Evolutionary conservation across 306 rosid species (phyloP).

Genomic region (Herpetospermum pedunculosum): DNA sequence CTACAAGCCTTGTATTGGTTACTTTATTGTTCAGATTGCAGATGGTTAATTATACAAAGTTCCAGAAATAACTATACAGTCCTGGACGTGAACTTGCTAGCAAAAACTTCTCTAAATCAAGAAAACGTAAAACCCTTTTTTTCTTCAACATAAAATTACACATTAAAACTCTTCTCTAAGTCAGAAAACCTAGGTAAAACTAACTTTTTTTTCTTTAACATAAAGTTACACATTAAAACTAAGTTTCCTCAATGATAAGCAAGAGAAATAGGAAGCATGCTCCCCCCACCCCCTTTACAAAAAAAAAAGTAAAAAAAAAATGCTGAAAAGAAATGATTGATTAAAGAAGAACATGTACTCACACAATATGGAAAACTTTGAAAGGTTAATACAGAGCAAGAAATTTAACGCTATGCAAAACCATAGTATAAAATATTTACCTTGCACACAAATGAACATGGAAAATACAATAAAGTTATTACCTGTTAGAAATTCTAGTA

Average conservation of each 20-base stretch:
- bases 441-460: background rate
- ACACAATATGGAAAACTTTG: background rate
- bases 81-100: too few species aligned
- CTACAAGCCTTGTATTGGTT: background rate
- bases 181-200: background rate
- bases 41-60: background rate
- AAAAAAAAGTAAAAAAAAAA: background rate
- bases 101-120: background rate
- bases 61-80: background rate
- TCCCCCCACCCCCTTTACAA: background rate
- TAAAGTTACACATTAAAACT: background rate
- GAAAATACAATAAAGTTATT: conserved; percentile 7
- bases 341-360: conserved; percentile 7
- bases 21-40: background rate
- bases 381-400: background rate
- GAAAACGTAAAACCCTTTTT: too few species aligned
- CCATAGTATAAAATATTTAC: background rate
- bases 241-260: background rate
- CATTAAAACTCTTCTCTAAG: too few species aligned
- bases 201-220: background rate
- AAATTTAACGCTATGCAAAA: background rate
- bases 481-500: too few species aligned
- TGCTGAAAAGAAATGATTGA: conserved; percentile 7
- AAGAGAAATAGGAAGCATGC: background rate
- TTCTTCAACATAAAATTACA: too few species aligned